These are phyloP conservation scores for Monascus purpureus DNA, from an alignment of 495 filamentous ascomycete genomes.

Conservation along the genomic window DNA sequence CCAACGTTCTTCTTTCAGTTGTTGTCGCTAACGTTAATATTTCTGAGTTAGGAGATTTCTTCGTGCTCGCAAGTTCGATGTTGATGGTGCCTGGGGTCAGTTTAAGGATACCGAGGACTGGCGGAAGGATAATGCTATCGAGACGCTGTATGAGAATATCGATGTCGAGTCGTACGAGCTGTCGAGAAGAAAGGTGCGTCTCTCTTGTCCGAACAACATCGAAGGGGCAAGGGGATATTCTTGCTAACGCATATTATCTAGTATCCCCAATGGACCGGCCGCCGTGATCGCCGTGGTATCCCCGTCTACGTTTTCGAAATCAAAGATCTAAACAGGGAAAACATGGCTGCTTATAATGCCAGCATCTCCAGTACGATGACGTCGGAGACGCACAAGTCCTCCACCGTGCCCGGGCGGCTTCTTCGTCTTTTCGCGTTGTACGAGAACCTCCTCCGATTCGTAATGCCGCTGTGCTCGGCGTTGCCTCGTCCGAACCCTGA, in stretches of 20 bases:
- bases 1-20: constrained; percentile 1
- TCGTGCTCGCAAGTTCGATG: constrained; percentile 61
- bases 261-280: constrained; percentile 91
- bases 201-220: not conserved
- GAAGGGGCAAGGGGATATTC: too few relatives aligned
- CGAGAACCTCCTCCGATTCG: constrained; percentile 78
- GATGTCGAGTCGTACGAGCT: constrained; percentile 72
- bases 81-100: constrained; percentile 61
- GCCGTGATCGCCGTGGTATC: constrained; percentile 75
- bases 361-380: constrained; percentile 40
- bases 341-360: constrained; percentile 58
- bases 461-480: constrained; percentile 66
- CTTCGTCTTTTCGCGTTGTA: constrained; percentile 77
- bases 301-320: constrained; percentile 85
- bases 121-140: constrained; percentile 64
- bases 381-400: constrained; percentile 40
- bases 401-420: constrained; percentile 45
- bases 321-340: constrained; percentile 64
- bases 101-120: constrained; percentile 85
- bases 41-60: constrained; percentile 69
- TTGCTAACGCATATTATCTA: too few relatives aligned
- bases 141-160: constrained; percentile 61
- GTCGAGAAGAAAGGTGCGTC: constrained; percentile 55
- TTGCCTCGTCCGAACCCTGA: constrained; percentile 56
- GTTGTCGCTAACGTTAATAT: too few relatives aligned